Conservation (phyloP, 129 eudicot genomes). For the Helichrysum umbraculigerum region DNA sequence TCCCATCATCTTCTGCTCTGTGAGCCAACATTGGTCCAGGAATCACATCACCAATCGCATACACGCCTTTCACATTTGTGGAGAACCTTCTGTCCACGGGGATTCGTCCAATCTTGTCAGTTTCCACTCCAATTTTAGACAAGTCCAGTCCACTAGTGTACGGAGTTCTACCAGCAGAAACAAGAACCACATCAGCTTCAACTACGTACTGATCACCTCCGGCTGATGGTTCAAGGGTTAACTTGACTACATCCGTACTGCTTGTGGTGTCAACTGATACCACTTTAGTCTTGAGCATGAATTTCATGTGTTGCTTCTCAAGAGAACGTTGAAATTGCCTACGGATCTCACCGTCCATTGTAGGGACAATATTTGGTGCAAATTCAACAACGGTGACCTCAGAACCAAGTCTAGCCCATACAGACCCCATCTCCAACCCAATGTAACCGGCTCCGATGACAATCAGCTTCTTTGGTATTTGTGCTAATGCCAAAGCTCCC, state of each 20-base stretch:
- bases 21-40: constrained; percentile 95
- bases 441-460: constrained; percentile 95
- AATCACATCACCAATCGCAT: constrained; percentile 82
- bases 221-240: constrained; percentile 72
- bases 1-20: constrained; percentile 91
- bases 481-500: constrained; percentile 70
- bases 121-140: constrained; percentile 78
- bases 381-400: constrained; percentile 90
- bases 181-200: constrained; percentile 86
- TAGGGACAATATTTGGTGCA: constrained; percentile 82
- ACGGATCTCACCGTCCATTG: constrained; percentile 87
- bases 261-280: constrained; percentile 62
- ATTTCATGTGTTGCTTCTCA: constrained; percentile 89
- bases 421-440: constrained; percentile 94
- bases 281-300: constrained; percentile 80
- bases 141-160: constrained; percentile 67
- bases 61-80: constrained; percentile 70
- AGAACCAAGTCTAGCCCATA: constrained; percentile 90
- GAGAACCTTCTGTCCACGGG: constrained; percentile 57
- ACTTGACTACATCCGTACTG: constrained; percentile 48
- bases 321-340: constrained; percentile 78
- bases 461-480: constrained; percentile 72
- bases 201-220: constrained; percentile 75
- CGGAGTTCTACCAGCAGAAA: constrained; percentile 82
- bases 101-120: constrained; percentile 69